A percentile compares a stretch with the other conserved stretches of the same genome.
These are phyloP conservation scores for Castanea crenata DNA, from an alignment of 306 rosid genomes.

Conservation along the genomic window DNA sequence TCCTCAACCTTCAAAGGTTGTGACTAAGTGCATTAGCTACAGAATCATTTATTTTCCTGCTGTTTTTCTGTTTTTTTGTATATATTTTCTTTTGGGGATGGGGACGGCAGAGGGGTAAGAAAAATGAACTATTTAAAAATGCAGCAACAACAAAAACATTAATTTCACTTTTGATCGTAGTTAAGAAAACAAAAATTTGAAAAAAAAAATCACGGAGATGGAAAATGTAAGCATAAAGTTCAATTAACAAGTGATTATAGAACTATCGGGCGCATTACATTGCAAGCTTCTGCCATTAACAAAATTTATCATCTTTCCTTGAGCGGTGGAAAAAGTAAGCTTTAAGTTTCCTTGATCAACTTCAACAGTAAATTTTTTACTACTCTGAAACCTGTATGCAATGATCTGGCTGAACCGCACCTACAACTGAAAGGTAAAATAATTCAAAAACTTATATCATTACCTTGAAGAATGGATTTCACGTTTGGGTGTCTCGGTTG, in stretches of 20 bases:
- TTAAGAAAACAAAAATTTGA: not conserved
- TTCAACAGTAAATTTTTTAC: constrained; percentile 33
- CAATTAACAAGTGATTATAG: not conserved
- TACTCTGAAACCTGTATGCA: constrained; percentile 21
- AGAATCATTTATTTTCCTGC: not conserved
- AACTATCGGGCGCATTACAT: constrained; percentile 15
- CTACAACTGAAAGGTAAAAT: constrained; percentile 39
- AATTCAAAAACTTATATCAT: constrained; percentile 10
- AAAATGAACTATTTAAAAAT: not conserved
- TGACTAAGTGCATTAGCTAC: constrained; percentile 12
- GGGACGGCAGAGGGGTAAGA: not conserved
- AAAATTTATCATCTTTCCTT: constrained; percentile 34
- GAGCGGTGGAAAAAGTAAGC: constrained; percentile 39
- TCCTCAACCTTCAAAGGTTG: constrained; percentile 37
- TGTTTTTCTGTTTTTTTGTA: not conserved
- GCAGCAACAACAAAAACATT: not conserved
- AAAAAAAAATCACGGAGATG: not conserved
- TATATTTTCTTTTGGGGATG: not conserved
- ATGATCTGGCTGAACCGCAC: constrained; percentile 54
- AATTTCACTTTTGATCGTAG: not conserved
- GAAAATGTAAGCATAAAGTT: not conserved
- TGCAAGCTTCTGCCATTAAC: constrained; percentile 40
- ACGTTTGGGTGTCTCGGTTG: constrained; percentile 35
- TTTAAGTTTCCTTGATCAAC: constrained; percentile 50
- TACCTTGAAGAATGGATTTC: constrained; percentile 18